Base-by-base conservation (phyloP, 192 early-diverging fungal genomes). In the Backusella morwellensis region DNA sequence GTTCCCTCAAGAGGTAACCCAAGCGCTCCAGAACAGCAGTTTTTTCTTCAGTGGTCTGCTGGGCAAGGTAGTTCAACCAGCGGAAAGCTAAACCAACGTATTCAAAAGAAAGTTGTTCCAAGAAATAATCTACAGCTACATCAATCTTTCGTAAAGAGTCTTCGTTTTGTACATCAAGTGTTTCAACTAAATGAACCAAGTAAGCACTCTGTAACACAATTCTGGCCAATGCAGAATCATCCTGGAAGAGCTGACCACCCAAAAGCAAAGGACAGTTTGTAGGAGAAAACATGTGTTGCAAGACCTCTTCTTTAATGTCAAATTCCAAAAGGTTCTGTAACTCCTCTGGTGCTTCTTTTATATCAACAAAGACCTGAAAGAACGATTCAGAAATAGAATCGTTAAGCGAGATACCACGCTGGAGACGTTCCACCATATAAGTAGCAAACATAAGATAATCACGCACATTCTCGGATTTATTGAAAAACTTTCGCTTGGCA, bases 131-230 rank as follows among this genome's bases (percentile, higher is more conserved):
- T 47, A 59, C 76, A 17, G 86, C 84, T 29, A 84, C 71, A 7
- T 77, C 72, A 21, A 88, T 70, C 15, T 67, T 41, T 38, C 44
- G 70, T 29, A 75, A 35, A 32, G 21, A 29, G 40, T 42, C 38
- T 35, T 68, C 26, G 68, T 70, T 52, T 9, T 74, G 77, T 19
- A 80, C 42, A 32, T 74, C 73, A 74, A 77, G 71, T 54, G 75
- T 66, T 1, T 85, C 75, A 4, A 88, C 56, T 6, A 89, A 41
- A 35, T 84, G 75, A 70, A 87, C 80, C 0, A 91, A 44, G 44
- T 88, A 86, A 7, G 90, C 86, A 44, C 88, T 86, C 69, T 91
- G 88, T 23, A 89, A 59, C 5, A 85, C 76, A 7, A 91, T 75
- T 0, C 77, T 86, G 0, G 89, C 87, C 67, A 93, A 72, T 34